These are phyloP conservation scores for Vicia villosa DNA, from an alignment of 306 rosid species.

Conservation along the genomic window DNA sequence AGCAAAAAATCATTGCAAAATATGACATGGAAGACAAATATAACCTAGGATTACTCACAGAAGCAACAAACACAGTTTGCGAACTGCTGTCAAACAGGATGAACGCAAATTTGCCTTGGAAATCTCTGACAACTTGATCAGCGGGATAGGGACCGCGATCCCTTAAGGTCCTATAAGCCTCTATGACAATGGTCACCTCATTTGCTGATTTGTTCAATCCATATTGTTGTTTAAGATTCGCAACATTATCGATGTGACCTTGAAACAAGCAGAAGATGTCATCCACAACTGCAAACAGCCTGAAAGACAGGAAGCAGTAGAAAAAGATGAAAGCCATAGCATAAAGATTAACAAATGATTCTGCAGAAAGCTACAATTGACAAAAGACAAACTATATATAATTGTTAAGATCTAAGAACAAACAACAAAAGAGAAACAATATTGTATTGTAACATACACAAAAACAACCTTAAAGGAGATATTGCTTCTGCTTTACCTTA, in stretches of 20 bases:
- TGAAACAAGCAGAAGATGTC: slow-evolving; percentile 95
- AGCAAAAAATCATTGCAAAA: slow-evolving; percentile 9
- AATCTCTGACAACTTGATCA: slow-evolving; percentile 94
- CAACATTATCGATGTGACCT: slow-evolving; percentile 86
- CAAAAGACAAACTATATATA: slow-evolving; percentile 21
- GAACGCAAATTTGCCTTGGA: slow-evolving; percentile 88
- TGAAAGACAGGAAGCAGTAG: slow-evolving; percentile 40
- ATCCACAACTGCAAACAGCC: slow-evolving; percentile 96
- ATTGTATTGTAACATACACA: slow-evolving; percentile 9
- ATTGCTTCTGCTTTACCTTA: no score
- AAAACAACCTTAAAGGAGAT: slow-evolving; percentile 30
- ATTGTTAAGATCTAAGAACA: slow-evolving; percentile 20
- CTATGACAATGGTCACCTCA: slow-evolving; percentile 81
- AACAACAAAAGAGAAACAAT: not conserved
- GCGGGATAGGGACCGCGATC: slow-evolving; percentile 98
- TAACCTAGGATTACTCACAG: slow-evolving; percentile 59
- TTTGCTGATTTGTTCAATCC: slow-evolving; percentile 89
- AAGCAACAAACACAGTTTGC: slow-evolving; percentile 62
- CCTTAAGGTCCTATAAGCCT: slow-evolving; percentile 89
- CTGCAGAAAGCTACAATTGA: slow-evolving; percentile 18
- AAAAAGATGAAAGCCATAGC: not conserved
- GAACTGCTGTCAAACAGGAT: slow-evolving; percentile 75
- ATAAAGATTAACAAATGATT: slow-evolving; percentile 20
- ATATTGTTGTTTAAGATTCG: slow-evolving; percentile 88
- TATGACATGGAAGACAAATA: slow-evolving; percentile 1